These are phyloP conservation scores for Simmondsia chinensis DNA, from an alignment of 148 eudicot species.

Conservation along the genomic window DNA sequence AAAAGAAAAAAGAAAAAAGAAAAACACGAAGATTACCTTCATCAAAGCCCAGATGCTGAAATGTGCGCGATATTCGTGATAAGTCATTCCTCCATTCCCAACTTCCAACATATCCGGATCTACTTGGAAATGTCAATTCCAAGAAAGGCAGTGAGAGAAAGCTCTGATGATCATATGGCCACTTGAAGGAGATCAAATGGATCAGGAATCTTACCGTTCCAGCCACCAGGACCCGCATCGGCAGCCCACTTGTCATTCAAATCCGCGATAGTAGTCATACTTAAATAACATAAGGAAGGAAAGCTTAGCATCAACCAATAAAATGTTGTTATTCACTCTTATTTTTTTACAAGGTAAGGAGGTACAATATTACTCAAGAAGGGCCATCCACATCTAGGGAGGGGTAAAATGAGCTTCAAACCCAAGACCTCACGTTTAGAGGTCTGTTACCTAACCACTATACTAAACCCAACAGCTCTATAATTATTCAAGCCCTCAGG, in stretches of 20 bases:
- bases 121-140: constrained; percentile 12
- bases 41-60: constrained; percentile 97
- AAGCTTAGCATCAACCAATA: constrained; percentile 8
- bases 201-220: constrained; percentile 68
- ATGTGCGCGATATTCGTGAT: constrained; percentile 76
- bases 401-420: no score
- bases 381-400: no score
- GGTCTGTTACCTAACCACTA: no score
- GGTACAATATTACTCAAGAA: no score
- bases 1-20: no score
- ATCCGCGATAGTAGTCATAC: constrained; percentile 90
- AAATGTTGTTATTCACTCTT: no score
- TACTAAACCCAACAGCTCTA: no score
- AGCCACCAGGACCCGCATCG: constrained; percentile 98
- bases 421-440: no score
- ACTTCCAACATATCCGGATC: constrained; percentile 99
- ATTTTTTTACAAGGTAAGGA: no score
- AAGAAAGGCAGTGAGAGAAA: background rate
- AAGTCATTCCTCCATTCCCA: constrained; percentile 94
- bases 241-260: constrained; percentile 93
- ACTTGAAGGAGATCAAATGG: constrained; percentile 7
- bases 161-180: no score
- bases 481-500: no score
- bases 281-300: constrained; percentile 24
- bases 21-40: constrained; percentile 51